Conservation (phyloP, 768 basidiomycete species). For the Mycena haematopus region DNA sequence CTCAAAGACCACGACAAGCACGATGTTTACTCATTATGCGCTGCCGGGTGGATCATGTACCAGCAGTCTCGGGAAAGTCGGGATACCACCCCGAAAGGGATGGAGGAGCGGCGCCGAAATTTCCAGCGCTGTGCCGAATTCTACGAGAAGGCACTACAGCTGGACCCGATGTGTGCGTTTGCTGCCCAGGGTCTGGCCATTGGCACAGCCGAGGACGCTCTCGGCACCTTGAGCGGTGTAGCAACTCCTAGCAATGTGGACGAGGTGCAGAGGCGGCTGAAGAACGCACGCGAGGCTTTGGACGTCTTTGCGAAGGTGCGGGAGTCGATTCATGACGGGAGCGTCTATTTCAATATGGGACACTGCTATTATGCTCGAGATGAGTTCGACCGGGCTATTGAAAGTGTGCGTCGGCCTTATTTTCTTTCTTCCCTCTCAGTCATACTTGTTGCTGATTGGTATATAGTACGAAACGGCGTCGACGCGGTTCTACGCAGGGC, state of each 20-base stretch:
- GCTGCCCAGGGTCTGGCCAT: constrained; percentile 97
- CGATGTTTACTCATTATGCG: constrained; percentile 91
- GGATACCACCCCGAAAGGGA: constrained; percentile 60
- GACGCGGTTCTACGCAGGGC: constrained; percentile 72
- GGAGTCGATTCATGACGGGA: constrained; percentile 81
- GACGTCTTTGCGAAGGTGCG: constrained; percentile 90
- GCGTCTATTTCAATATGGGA: constrained; percentile 95
- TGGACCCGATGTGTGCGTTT: constrained; percentile 87
- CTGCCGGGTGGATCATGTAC: constrained; percentile 87
- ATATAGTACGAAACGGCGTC: constrained; percentile 91
- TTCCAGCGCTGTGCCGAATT: constrained; percentile 89
- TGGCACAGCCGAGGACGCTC: constrained; percentile 88
- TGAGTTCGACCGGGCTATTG: constrained; percentile 95
- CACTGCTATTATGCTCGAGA: constrained; percentile 94
- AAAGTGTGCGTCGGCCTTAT: constrained; percentile 70
- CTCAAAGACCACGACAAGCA: constrained; percentile 86
- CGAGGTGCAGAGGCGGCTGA: constrained; percentile 67
- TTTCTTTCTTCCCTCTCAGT: background rate
- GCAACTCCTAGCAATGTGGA: constrained; percentile 55
- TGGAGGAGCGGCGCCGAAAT: constrained; percentile 75
- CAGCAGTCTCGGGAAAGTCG: constrained; percentile 85
- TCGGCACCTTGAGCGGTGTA: constrained; percentile 70
- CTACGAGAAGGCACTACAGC: constrained; percentile 87
- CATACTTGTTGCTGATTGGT: constrained; percentile 1
- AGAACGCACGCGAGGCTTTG: constrained; percentile 86